Evolutionary conservation across 257 asterid species (phyloP).

Genomic region (Nicotiana undulata): DNA sequence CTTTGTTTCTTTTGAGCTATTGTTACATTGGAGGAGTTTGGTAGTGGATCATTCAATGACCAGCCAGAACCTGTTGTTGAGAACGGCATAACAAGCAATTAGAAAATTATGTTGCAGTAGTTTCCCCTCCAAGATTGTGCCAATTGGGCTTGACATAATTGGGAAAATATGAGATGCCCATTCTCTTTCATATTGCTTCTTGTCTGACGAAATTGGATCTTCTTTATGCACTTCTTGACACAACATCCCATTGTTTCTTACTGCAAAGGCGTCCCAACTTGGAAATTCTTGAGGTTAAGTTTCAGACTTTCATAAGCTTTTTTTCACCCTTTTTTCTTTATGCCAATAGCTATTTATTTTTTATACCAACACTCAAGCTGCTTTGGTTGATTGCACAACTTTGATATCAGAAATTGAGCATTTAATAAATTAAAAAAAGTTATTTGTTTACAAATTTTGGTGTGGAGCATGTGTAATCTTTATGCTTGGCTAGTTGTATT

Average conservation of each 20-base stretch:
- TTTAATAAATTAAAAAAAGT: not conserved
- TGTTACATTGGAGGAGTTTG: slow-evolving; percentile 62
- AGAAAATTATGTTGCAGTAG: slow-evolving; percentile 32
- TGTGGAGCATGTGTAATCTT: not conserved
- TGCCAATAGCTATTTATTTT: too few relatives aligned
- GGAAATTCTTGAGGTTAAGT: slow-evolving; percentile 66
- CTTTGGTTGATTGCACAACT: not conserved
- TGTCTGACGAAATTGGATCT: slow-evolving; percentile 67
- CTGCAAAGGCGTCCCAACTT: slow-evolving; percentile 64
- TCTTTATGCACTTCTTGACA: slow-evolving; percentile 75
- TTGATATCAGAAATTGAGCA: not conserved
- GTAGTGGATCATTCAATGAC: slow-evolving; percentile 57
- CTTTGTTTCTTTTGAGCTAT: slow-evolving; percentile 50
- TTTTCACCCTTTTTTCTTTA: too few relatives aligned
- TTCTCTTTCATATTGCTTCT: slow-evolving; percentile 56
- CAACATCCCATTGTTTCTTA: slow-evolving; percentile 67
- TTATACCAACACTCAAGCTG: not conserved
- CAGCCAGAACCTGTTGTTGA: slow-evolving; percentile 46
- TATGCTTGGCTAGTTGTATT: not conserved
- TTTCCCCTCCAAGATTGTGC: slow-evolving; percentile 46
- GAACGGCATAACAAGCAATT: slow-evolving; percentile 38
- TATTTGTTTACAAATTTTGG: not conserved
- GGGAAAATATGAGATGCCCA: slow-evolving; percentile 54
- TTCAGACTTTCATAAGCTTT: not conserved
- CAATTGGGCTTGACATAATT: slow-evolving; percentile 58